Percentiles rank a stretch among this genome's conserved stretches.
phyloP scores from a whole-genome alignment of 2,329 filamentous ascomycete genomes.

The Xenoacremonium recifei region DNA sequence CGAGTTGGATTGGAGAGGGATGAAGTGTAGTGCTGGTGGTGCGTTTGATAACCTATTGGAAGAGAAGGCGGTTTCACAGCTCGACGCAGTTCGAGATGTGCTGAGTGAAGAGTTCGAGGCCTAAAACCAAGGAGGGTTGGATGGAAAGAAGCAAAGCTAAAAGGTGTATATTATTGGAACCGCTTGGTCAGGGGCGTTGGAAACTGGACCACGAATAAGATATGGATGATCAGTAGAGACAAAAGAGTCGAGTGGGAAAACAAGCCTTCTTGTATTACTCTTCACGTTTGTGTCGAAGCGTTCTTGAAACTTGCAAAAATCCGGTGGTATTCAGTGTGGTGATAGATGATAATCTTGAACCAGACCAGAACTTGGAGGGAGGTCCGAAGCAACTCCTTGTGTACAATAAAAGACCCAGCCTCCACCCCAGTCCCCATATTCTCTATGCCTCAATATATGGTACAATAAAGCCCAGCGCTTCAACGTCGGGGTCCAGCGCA shows the following conservation, averaged over 20 bases:
- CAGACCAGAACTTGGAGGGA: too few relatives aligned
- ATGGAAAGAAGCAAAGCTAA: slow-evolving; percentile 19
- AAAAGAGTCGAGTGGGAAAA: not conserved
- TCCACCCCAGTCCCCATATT: slow-evolving; percentile 4
- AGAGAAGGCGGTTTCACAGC: slow-evolving; percentile 69
- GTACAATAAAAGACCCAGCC: slow-evolving; percentile 7
- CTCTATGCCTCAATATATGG: slow-evolving; percentile 20
- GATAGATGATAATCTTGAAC: too few relatives aligned
- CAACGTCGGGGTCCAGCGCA: slow-evolving; percentile 6
- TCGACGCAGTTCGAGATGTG: slow-evolving; percentile 59
- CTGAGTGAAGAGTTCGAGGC: slow-evolving; percentile 50
- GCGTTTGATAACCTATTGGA: slow-evolving; percentile 66
- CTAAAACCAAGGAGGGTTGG: slow-evolving; percentile 17
- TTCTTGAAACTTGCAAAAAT: too few relatives aligned
- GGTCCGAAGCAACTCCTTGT: not conserved
- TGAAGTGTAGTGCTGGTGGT: slow-evolving; percentile 36
- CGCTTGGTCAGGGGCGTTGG: slow-evolving; percentile 23
- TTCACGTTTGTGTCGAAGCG: too few relatives aligned
- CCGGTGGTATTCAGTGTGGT: too few relatives aligned
- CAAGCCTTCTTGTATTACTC: not conserved
- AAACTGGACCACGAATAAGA: slow-evolving; percentile 13
- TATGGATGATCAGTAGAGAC: slow-evolving; percentile 19
- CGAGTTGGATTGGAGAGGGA: slow-evolving; percentile 62
- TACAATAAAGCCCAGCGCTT: slow-evolving; percentile 21
- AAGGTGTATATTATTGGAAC: slow-evolving; percentile 20